Evolutionary conservation across 768 basidiomycete species (phyloP).

Genomic region (Phlebiopsis gigantea): DNA sequence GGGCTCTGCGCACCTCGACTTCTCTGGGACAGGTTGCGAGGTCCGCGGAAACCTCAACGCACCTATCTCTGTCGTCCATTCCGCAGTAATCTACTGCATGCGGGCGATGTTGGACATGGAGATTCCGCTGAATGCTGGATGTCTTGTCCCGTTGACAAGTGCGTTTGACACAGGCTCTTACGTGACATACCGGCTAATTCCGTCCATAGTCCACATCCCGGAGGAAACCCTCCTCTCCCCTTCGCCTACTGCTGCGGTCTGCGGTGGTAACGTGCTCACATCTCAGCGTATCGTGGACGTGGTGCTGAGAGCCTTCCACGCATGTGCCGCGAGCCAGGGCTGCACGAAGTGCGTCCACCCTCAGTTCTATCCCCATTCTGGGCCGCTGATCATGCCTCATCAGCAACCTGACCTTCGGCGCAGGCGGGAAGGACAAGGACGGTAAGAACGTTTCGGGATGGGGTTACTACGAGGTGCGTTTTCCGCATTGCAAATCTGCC

Average conservation of each 20-base stretch:
- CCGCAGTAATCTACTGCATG: slow-evolving; percentile 87
- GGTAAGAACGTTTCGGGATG: slow-evolving; percentile 74
- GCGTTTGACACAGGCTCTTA: slow-evolving; percentile 19
- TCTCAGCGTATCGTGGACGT: slow-evolving; percentile 94
- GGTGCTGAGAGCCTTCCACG: slow-evolving; percentile 87
- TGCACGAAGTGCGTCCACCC: slow-evolving; percentile 71
- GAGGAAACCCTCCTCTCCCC: slow-evolving; percentile 74
- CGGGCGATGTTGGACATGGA: slow-evolving; percentile 79
- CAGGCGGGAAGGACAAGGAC: slow-evolving; percentile 76
- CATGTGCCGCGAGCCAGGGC: slow-evolving; percentile 89
- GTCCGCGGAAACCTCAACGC: slow-evolving; percentile 82
- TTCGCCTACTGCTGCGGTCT: slow-evolving; percentile 83
- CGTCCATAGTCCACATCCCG: slow-evolving; percentile 65
- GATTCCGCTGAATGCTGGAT: slow-evolving; percentile 93
- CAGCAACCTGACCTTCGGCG: slow-evolving; percentile 86
- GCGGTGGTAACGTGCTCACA: slow-evolving; percentile 89
- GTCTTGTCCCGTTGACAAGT: slow-evolving; percentile 83
- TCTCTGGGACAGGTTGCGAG: slow-evolving; percentile 78
- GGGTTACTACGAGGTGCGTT: slow-evolving; percentile 66
- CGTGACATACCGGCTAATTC: slow-evolving; percentile 4
- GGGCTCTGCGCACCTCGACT: slow-evolving; percentile 83
- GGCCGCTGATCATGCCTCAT: not conserved
- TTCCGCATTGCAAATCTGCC: slow-evolving; percentile 7
- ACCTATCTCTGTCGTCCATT: slow-evolving; percentile 82
- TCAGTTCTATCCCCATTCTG: not conserved